phyloP scores from a whole-genome alignment of 2,329 filamentous ascomycete species.

The Penicillium sp. region DNA sequence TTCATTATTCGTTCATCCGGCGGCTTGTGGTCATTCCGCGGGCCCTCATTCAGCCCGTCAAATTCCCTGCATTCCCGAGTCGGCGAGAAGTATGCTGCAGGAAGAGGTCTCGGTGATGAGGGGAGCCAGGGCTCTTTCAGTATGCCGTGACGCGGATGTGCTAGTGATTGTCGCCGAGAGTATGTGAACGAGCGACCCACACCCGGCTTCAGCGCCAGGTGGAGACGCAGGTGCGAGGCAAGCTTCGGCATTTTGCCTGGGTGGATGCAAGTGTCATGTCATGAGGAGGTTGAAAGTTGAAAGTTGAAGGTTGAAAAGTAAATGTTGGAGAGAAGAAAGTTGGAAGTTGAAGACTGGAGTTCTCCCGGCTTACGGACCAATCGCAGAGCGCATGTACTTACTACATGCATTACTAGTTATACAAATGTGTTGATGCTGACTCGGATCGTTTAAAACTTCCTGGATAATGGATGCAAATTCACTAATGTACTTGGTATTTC shows the following conservation, averaged over 20 bases:
- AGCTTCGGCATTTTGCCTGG: constrained; percentile 29
- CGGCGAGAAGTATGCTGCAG: constrained; percentile 25
- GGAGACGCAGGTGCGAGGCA: constrained; percentile 13
- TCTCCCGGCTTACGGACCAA: constrained; percentile 15
- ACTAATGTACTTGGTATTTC: constrained; percentile 2
- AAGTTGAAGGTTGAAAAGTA: background rate
- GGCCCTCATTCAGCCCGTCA: constrained; percentile 20
- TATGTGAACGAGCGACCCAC: constrained; percentile 25
- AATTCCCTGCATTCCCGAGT: constrained; percentile 19
- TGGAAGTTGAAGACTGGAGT: background rate
- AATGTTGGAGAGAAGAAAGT: background rate
- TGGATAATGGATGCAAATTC: background rate
- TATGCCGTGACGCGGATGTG: constrained; percentile 35
- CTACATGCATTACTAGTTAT: too few species aligned
- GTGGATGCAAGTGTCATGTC: constrained; percentile 10
- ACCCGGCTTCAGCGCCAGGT: constrained; percentile 6
- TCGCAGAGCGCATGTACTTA: constrained; percentile 9
- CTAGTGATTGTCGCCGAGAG: constrained; percentile 29
- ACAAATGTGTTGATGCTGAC: too few species aligned
- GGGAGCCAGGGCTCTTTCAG: constrained; percentile 35
- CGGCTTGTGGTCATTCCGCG: constrained; percentile 42
- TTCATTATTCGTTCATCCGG: constrained; percentile 57
- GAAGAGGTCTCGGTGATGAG: constrained; percentile 13
- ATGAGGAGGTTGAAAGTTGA: constrained; percentile 8
- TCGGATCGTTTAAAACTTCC: too few species aligned